Base-by-base conservation (phyloP, 371 early-diverging fungal species). In the Haplosporangium sp. region DNA sequence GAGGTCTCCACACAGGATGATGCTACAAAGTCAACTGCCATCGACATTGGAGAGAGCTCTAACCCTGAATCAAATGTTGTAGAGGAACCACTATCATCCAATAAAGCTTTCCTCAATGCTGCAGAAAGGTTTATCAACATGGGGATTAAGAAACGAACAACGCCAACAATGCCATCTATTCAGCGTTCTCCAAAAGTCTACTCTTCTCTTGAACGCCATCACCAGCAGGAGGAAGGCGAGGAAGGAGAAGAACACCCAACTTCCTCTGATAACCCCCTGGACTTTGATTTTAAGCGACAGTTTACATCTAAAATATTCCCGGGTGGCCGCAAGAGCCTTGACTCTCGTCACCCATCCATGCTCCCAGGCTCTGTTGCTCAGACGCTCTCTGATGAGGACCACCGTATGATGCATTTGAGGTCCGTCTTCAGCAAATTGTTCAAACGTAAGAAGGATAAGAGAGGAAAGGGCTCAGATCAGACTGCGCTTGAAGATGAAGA, bases 401-500 rank as follows among this genome's bases (percentile, higher is more conserved):
- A 45, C 8, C 75, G 76, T n/a, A 75, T 74, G 69, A 50, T 79
- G 44, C 75, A 81, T 37, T 52, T 81, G 27, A 67, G 59, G 65
- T 44, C 75, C 11, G 62, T 81, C 34, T 72, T 81, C 67, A 69
- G 35, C 67, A 81, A 81, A 48, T 59, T 75, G 55, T 81, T 81
- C 57, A 81, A 75, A 60, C 74, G 81, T 64, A 75, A 75, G 50
- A 74, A 75, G 52, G 75, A 81, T 34, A 72, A 68, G 67, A 75
- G 66, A 42, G 76, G 69, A 5, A 71, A 65, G 55, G 61, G 62
- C 27, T 34, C 60, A 1, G 69, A 74, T 53, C 74, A 69, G 45
- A 56, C 62, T 19, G 72, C 44, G 13, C 65, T 63, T 20, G 71
- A 72, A 3, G 60, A 65, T 20, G 82, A 81, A 44, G 82, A 81